Evolutionary conservation across 371 early-diverging fungal species (phyloP).

Genomic region (Gilbertella persicaria): DNA sequence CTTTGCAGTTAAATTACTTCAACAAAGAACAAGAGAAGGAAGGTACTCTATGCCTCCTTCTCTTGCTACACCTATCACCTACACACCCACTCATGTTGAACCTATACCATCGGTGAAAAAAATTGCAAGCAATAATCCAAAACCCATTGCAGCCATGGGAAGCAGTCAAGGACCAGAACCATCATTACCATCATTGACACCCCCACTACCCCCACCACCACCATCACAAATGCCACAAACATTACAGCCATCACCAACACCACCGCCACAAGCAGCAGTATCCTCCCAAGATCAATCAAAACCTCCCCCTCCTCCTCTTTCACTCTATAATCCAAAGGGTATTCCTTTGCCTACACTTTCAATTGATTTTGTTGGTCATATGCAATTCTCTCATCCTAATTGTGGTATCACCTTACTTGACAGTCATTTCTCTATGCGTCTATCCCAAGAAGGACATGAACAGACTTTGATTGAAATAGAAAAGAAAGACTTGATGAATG

Average conservation of each 20-base stretch:
- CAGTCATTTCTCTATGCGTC: constrained; percentile 52
- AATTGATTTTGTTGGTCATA: constrained; percentile 51
- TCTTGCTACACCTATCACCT: neutral
- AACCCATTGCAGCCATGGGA: neutral
- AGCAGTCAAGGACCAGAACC: too few species aligned
- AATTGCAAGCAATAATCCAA: neutral
- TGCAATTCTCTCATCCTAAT: constrained; percentile 58
- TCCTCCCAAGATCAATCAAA: constrained; percentile 15
- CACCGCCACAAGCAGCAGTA: neutral
- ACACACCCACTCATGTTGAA: too few species aligned
- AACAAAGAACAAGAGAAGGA: constrained; percentile 14
- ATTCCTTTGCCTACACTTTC: constrained; percentile 64
- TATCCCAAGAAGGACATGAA: constrained; percentile 47
- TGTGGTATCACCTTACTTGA: constrained; percentile 59
- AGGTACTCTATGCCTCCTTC: neutral
- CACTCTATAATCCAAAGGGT: constrained; percentile 32
- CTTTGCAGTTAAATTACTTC: constrained; percentile 17
- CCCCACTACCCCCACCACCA: neutral
- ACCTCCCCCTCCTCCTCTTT: constrained; percentile 16
- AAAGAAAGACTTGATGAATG: constrained; percentile 47
- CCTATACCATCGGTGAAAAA: neutral
- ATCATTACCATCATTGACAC: too few species aligned
- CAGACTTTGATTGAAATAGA: constrained; percentile 48
- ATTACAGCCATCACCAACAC: constrained; percentile 1
- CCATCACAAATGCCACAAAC: constrained; percentile 1